These are phyloP conservation scores for Chaetomidium leptoderma DNA, from an alignment of 495 filamentous ascomycete species.

Conservation along the genomic window DNA sequence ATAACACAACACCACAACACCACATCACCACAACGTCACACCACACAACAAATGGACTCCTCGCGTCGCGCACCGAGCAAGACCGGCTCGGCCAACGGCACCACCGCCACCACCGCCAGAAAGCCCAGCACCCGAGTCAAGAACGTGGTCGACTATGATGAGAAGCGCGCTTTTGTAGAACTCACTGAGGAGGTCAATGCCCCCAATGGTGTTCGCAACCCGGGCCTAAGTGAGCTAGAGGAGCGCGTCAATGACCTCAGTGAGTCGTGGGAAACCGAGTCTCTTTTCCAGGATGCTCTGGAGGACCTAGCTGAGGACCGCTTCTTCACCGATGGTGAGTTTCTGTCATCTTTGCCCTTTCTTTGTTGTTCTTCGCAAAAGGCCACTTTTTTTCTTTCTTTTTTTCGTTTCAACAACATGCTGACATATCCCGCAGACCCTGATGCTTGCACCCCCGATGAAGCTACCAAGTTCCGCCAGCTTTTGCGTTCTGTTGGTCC, in stretches of 20 bases:
- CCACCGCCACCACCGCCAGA: conserved; percentile 26
- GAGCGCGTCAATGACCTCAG: conserved; percentile 58
- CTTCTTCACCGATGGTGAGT: conserved; percentile 53
- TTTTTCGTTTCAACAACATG: conserved; percentile 10
- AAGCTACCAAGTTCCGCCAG: conserved; percentile 63
- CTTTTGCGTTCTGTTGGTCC: conserved; percentile 71
- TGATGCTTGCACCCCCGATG: conserved; percentile 67
- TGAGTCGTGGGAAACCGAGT: conserved; percentile 64
- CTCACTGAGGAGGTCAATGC: conserved; percentile 48
- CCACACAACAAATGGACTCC: conserved; percentile 17
- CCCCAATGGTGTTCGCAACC: conserved; percentile 29
- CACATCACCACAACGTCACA: neutral
- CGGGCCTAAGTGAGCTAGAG: conserved; percentile 45
- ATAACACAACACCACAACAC: neutral
- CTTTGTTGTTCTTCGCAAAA: too few species aligned
- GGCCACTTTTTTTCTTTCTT: conserved; percentile 12
- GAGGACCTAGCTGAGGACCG: conserved; percentile 60
- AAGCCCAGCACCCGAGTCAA: conserved; percentile 85
- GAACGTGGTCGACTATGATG: conserved; percentile 83
- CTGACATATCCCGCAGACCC: conserved; percentile 27
- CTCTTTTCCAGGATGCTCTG: conserved; percentile 63
- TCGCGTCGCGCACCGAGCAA: conserved; percentile 15
- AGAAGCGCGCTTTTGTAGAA: conserved; percentile 77
- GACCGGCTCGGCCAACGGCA: conserved; percentile 11
- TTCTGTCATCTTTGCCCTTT: conserved; percentile 15